Base-by-base conservation (phyloP, 139 green algal genomes). In the Eudorina sp. region DNA sequence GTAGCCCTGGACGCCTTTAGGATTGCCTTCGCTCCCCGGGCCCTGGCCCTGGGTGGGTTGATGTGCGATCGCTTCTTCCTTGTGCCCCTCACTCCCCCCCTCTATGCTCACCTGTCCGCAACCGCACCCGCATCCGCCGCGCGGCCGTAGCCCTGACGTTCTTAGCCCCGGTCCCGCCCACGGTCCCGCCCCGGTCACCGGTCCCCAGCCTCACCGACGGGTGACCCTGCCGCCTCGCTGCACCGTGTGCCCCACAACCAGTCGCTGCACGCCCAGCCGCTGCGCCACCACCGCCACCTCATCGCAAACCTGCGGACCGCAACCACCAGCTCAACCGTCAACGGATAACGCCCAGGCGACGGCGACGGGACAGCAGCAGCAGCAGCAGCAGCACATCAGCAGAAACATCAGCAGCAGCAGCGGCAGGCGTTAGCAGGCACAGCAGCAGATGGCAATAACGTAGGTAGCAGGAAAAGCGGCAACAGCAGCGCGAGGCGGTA, bases 181-280 rank as follows among this genome's bases (percentile, higher is more conserved):
- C 23, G 19, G 23, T 34, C 23, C 23, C 60, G 8, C 19, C 60
- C 25, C 23, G 23, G 4, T 34, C 18, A 48, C 69, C 36, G 23
- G 1, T 38, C 19, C 21, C 2, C 75, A n/a, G 18, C 6, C 81
- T 9, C 43, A 87, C 66, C 46, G 53, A 41, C 45, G 46, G 66
- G 11, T 53, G 25, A 88, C 79, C 34, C 82, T 53, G 36, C 88
- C 82, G 16, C 46, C 53, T 19, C 5, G 36, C 34, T 89, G 82
- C 36, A 86, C 81, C 0, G 88, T 89, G 82, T 91, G 88, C 0
- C 88, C 88, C 38, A 91, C 82, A 38, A 91, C 74, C 40, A 91
- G 14, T 13, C 62, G 38, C 9, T 46, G 36, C 27, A 89, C 88
- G 16, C 70, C 62, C 60, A 91, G 75, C 60, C 46, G 83, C 46